Evolutionary conservation across 164 flowering plant genomes (phyloP), one percentile per base, ranked within the genome.

Genomic region (Dillenia suffruticosa): DNA sequence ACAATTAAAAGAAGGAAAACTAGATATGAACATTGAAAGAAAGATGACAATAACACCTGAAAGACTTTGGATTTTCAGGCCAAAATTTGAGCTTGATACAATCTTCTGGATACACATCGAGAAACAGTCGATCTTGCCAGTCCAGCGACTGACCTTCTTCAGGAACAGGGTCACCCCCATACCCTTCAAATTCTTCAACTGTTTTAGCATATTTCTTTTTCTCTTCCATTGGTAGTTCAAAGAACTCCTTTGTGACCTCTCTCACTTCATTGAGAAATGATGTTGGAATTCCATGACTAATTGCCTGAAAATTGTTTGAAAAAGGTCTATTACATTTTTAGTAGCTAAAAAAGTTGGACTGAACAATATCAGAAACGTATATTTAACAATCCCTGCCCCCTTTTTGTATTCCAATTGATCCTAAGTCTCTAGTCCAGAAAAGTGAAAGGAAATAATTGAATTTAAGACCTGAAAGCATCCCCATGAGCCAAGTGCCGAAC

Each of bases 71-170:
- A 11, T 15, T 68, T 58, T 63, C 55, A 3, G 84, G 84, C 84
- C 84, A 77, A n/a, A 65, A 58, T 24, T 49, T 63, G 57, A 49
- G 67, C 13, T 72, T 60, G 47, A 74, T 66, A 10, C 13, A 48
- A 54, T 77, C 80, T 55, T 66, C 62, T 44, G 84, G 84, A 43
- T 50, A 51, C 0, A 69, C 72, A 4, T 17, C 24, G 19, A 64
- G 74, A 45, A 62, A 71, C 8, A 75, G 14, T 22, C 81, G 74
- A 55, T 80, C 84, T 9, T 69, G 63, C 84, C 84, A 80, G 67
- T 80, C 72, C 9, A 74, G 76, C 9, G 52, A n/a, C 46, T 74
- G 76, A 2, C 71, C 77, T 50, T n/a, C 77, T 53, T n/a, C 71
- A 1, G 74, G 74, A 15, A 59, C 61, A 16, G 72, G 72, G 50